phyloP scores from a whole-genome alignment of 331 rosid genomes.

The Telfairia occidentalis region DNA sequence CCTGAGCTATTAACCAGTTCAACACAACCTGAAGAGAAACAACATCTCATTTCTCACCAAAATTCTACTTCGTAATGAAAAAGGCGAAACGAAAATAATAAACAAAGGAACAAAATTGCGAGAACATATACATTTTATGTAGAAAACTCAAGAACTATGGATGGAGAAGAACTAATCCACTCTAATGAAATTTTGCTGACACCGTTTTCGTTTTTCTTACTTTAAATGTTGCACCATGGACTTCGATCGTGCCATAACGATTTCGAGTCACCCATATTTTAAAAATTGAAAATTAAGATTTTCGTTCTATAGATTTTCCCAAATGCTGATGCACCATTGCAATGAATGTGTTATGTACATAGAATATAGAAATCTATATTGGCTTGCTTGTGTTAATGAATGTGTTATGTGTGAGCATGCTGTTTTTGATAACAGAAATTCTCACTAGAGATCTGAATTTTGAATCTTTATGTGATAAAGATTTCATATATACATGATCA shows the following conservation, averaged over 20 bases:
- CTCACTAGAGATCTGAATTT: neutral
- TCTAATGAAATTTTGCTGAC: neutral
- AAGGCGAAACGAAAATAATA: neutral
- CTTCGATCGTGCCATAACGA: neutral
- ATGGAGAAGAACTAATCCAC: neutral
- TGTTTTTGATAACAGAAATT: neutral
- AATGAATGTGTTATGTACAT: neutral
- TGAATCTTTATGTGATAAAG: neutral
- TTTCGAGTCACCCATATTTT: neutral
- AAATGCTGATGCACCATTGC: neutral
- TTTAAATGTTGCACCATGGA: neutral
- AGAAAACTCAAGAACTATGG: neutral
- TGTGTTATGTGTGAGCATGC: neutral
- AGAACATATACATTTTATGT: neutral
- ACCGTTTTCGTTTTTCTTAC: neutral
- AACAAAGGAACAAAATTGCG: neutral
- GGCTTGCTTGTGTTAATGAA: neutral
- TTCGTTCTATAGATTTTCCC: neutral
- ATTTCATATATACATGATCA: neutral
- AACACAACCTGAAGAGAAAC: constrained; percentile 41
- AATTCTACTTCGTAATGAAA: neutral
- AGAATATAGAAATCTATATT: neutral
- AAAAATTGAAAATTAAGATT: neutral
- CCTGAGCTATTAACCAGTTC: constrained; percentile 73
- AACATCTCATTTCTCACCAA: neutral